Conservation (phyloP, 257 asterid genomes). For the Sherardia arvensis region DNA sequence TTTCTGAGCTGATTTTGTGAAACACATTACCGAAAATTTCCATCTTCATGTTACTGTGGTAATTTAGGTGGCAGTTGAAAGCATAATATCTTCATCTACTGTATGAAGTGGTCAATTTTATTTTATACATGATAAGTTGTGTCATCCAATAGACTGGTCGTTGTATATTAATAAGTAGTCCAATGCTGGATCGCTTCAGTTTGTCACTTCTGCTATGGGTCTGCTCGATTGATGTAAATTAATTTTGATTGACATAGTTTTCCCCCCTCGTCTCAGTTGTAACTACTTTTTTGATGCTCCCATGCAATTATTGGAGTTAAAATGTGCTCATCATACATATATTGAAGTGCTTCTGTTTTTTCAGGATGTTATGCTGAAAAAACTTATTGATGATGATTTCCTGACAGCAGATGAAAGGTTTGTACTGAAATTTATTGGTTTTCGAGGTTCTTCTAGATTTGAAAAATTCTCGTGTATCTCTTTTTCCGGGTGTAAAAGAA, state of each 20-base stretch:
- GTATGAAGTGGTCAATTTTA: neutral
- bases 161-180: neutral
- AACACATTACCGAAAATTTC: neutral
- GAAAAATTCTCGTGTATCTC: neutral
- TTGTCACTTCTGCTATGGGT: neutral
- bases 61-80: neutral
- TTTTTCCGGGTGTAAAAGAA: neutral
- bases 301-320: neutral
- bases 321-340: neutral
- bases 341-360: constrained; percentile 2
- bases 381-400: constrained; percentile 52
- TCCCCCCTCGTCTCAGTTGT: neutral
- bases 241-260: neutral
- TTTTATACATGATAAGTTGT: neutral
- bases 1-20: neutral
- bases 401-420: constrained; percentile 88
- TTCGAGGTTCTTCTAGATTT: neutral
- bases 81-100: neutral
- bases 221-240: neutral
- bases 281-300: neutral
- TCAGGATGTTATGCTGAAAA: constrained; percentile 93
- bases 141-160: neutral
- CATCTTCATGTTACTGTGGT: neutral
- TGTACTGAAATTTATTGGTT: constrained; percentile 15
- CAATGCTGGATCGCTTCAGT: neutral